These are phyloP conservation scores for Cyphellophora attinorum DNA, from an alignment of 2,329 filamentous ascomycete genomes.

Conservation along the genomic window DNA sequence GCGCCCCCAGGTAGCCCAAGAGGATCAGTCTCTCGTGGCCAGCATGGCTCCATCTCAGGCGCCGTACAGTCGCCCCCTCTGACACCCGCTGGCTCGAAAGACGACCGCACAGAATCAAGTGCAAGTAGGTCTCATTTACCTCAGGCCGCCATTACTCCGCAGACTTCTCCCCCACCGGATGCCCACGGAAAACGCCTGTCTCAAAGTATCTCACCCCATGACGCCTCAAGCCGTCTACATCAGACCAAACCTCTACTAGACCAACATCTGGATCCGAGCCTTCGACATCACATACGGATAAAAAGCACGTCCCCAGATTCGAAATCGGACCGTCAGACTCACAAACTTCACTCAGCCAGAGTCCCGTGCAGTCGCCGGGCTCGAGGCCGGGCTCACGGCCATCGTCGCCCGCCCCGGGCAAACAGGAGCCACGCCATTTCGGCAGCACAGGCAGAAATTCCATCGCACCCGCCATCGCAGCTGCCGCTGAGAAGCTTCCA, in stretches of 20 bases:
- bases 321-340: slow-evolving; percentile 48
- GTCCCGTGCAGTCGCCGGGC: slow-evolving; percentile 48
- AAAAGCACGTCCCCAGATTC: slow-evolving; percentile 44
- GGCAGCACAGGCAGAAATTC: slow-evolving; percentile 18
- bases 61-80: slow-evolving; percentile 80
- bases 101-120: slow-evolving; percentile 30
- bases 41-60: slow-evolving; percentile 51
- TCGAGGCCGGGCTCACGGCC: slow-evolving; percentile 27
- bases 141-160: slow-evolving; percentile 39
- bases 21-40: slow-evolving; percentile 45
- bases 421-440: slow-evolving; percentile 15
- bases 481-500: slow-evolving; percentile 27
- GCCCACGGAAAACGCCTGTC: slow-evolving; percentile 22
- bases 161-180: slow-evolving; percentile 42
- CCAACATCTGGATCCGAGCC: slow-evolving; percentile 35
- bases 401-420: slow-evolving; percentile 40
- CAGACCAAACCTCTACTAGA: slow-evolving; percentile 29
- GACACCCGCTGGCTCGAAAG: slow-evolving; percentile 70
- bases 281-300: slow-evolving; percentile 26
- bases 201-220: slow-evolving; percentile 22
- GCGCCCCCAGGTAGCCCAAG: slow-evolving; percentile 41
- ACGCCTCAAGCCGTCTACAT: slow-evolving; percentile 31
- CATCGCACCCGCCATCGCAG: slow-evolving; percentile 18
- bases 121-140: slow-evolving; percentile 24
- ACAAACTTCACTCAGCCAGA: slow-evolving; percentile 47